Conservation (phyloP, 2,329 filamentous ascomycete genomes). For the Zymoseptoria crescenta region DNA sequence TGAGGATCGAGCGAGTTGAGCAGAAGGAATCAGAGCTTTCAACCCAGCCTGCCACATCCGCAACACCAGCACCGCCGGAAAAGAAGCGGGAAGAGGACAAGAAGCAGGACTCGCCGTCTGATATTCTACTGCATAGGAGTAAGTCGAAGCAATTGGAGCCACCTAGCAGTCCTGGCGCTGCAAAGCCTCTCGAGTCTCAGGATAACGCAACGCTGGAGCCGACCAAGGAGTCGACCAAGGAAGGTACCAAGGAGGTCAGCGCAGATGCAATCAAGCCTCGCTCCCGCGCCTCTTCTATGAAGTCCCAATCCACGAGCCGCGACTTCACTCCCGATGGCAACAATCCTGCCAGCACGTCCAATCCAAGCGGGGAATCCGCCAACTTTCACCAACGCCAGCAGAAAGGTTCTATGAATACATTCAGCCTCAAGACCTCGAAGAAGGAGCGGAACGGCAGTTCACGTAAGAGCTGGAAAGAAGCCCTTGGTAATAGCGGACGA, state of each 20-base stretch:
- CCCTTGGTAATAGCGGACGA: not conserved
- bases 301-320: constrained; percentile 11
- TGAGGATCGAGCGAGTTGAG: constrained; percentile 13
- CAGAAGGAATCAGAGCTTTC: constrained; percentile 2
- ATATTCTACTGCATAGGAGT: not conserved
- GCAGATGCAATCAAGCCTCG: constrained; percentile 5
- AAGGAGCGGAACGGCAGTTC: constrained; percentile 12
- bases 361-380: constrained; percentile 3
- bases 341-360: not conserved
- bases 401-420: not conserved
- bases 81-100: not conserved
- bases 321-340: constrained; percentile 14
- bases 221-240: not conserved
- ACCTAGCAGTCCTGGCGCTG: constrained; percentile 13
- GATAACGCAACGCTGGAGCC: not conserved
- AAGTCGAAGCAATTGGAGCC: constrained; percentile 4
- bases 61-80: not conserved
- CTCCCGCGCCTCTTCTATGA: constrained; percentile 15
- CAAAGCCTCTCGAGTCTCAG: constrained; percentile 4
- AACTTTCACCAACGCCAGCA: not conserved
- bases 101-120: not conserved
- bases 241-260: not conserved
- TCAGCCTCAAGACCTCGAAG: constrained; percentile 9
- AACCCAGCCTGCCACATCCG: not conserved
- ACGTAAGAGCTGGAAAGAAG: constrained; percentile 12